Base-by-base conservation (phyloP, 1,139 yeast genomes). In the Pichia terricola region DNA sequence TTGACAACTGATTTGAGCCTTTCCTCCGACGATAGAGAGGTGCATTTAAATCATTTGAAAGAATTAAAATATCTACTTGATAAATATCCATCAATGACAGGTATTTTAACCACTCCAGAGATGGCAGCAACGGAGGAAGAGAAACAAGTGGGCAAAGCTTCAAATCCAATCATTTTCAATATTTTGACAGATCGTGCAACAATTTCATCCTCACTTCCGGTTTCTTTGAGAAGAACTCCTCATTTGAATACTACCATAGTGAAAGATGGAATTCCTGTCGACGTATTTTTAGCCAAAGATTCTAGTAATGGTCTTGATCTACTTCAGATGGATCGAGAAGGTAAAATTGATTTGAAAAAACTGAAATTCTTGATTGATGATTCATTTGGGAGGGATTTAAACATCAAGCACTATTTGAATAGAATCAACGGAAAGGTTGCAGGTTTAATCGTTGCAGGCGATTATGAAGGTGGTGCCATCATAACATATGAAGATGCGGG, bases 391-490 rank as follows among this genome's bases (percentile, higher is more conserved):
- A 77, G 80, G 50, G 58, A 70, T 3, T 63, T 91, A n/a, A 78
- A 86, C 52, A 58, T 75, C 43, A 73, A 76, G 0, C 78, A 75
- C 46, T 91, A 89, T 58, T 63, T 86, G 33, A 50, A 66, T 1
- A 68, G 98, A 42, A 72, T 91, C 34, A 73, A 80, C 49, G 69
- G 77, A 1, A 67, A 69, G 4, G 68, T 91, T 6, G 91, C 96
- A 0, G 82, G 86, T 0, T 62, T 91, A 11, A 79, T 91, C 6
- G 74, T 91, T 25, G 85, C 91, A 4, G 98, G 97, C 1, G 94
- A 91, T 58, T 91, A 91, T 59, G 96, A 89, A 52, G 98, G 97
- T 2, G 89, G 88, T 16, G 97, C 97, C 0, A 81, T 91, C 9
- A 73, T 91, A 34, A 91, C 98, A 0, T 81, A 86, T 52, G 53